phyloP scores from a whole-genome alignment of 306 rosid species.

The Heteromeles arbutifolia region DNA sequence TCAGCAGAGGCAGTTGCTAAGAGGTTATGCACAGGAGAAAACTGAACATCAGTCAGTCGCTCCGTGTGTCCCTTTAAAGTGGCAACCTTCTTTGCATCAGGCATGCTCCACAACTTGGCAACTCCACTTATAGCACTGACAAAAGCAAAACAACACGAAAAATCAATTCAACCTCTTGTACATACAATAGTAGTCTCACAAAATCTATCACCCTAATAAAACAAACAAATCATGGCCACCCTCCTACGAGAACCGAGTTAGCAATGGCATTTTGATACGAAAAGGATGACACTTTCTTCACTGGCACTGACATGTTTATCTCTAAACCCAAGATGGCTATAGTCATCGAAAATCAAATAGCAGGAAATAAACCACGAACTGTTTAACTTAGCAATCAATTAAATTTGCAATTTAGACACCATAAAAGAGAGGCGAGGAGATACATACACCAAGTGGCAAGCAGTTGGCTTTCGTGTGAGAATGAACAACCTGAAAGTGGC shows the following conservation, averaged over 20 bases:
- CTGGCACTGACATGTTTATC: neutral
- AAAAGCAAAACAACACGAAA: conserved; percentile 25
- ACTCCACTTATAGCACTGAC: conserved; percentile 70
- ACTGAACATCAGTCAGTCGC: conserved; percentile 76
- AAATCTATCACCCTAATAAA: neutral
- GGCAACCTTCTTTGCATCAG: conserved; percentile 49
- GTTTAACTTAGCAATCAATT: neutral
- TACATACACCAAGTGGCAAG: conserved; percentile 69
- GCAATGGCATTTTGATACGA: neutral
- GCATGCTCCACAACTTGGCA: conserved; percentile 90
- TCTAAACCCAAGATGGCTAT: neutral
- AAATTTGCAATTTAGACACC: neutral
- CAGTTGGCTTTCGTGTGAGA: conserved; percentile 61
- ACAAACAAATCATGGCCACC: neutral
- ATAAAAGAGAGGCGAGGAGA: neutral
- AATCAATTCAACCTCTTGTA: neutral
- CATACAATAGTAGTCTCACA: neutral
- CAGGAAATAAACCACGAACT: neutral
- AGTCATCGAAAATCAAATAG: neutral
- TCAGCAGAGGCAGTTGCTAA: conserved; percentile 95
- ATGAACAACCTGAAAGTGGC: conserved; percentile 86
- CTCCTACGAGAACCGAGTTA: neutral
- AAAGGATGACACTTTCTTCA: neutral
- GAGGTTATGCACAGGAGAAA: conserved; percentile 67
- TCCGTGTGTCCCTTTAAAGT: conserved; percentile 81